Base-by-base conservation (phyloP, 306 rosid species). In the Adenanthera pavonina region DNA sequence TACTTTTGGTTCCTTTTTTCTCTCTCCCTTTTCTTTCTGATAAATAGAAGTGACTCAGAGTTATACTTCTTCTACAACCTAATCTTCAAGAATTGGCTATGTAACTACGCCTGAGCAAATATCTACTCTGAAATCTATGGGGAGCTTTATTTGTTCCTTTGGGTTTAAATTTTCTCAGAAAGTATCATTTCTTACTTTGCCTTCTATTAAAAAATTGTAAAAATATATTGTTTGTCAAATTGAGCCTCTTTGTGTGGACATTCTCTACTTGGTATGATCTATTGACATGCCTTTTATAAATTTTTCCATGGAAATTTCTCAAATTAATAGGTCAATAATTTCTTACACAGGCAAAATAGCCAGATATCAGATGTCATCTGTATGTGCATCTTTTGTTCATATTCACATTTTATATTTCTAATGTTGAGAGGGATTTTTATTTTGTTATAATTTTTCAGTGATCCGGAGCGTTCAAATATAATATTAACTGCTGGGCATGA, bases 401-500 rank as follows among this genome's bases (percentile, higher is more conserved):
- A 62, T 43, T 25, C 46, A 65, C 67, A 69, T 25, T 73, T 78
- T 68, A 36, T 70, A 81, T 70, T 54, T 73, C 12, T 59, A 71
- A 54, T 17, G 38, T 47, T 81, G 49, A 61, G 49, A 25, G 53
- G 40, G 46, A 40, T 77, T 51, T 66, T 34, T 8, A 38, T 81
- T 73, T 74, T 82, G 70, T 43, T 74, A 71, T 70, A 59, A 78
- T 80, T 48, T 87, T 85, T 72, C 94, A 93, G 96, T 47, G 85
- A 86, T 78, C 89, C 90, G 34, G 99, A 92, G 82, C 75, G 86
- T 86, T 87, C 89, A 75, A 93, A 90, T 87, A 81, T 93, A 80
- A 78, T 95, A 85, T 86, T 86, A 12, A 93, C 96, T 41, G 98
- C 97, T 80, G 93, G 98, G 57, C 98, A 95, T 80, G 98, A 91